These are phyloP conservation scores for Closterium sp. DNA, from an alignment of 139 green algal genomes.

Conservation along the genomic window DNA sequence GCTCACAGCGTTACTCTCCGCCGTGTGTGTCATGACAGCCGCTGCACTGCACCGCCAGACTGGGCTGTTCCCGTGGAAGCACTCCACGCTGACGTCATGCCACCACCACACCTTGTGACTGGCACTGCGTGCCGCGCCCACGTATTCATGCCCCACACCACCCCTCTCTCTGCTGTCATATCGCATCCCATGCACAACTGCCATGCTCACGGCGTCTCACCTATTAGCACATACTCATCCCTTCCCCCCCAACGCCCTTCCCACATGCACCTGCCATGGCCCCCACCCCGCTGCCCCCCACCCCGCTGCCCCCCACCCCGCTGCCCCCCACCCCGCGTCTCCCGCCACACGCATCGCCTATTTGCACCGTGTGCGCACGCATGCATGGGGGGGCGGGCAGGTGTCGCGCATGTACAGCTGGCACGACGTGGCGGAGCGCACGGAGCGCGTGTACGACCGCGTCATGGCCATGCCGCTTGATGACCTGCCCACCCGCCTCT, in stretches of 20 bases:
- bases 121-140: background rate
- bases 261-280: no score
- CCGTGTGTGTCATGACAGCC: no score
- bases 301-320: background rate
- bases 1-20: no score
- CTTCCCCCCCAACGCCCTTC: no score
- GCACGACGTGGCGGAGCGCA: constrained; percentile 76
- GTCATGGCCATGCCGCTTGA: background rate
- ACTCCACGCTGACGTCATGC: background rate
- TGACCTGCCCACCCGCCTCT: constrained; percentile 27
- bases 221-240: no score
- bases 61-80: background rate
- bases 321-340: background rate
- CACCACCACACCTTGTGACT: no score
- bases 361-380: background rate
- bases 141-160: background rate
- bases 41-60: no score
- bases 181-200: no score
- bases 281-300: no score
- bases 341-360: no score
- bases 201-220: no score
- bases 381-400: constrained; percentile 33
- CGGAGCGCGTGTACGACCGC: constrained; percentile 73
- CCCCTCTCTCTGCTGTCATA: background rate
- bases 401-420: constrained; percentile 87